Conservation (phyloP, 805 yeast genomes). For the Maudiozyma barnettii region DNA sequence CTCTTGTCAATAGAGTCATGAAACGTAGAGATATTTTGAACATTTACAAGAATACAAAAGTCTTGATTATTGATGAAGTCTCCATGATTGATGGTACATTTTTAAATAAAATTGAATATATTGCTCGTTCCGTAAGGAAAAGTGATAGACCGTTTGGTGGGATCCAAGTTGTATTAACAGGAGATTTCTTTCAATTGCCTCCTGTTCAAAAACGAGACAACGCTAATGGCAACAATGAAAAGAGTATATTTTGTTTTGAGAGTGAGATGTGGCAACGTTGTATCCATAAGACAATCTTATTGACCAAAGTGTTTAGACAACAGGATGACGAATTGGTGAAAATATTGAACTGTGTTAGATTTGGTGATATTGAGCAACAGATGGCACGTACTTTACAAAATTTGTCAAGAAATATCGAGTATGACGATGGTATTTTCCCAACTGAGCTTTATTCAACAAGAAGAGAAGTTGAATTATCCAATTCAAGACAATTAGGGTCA, state of each 20-base stretch:
- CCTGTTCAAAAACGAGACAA: constrained; percentile 49
- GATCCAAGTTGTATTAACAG: constrained; percentile 76
- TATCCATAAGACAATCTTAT: constrained; percentile 54
- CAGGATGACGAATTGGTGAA: constrained; percentile 60
- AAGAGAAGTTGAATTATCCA: constrained; percentile 73
- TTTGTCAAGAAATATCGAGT: constrained; percentile 48
- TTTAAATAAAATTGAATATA: constrained; percentile 60
- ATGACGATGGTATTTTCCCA: constrained; percentile 73
- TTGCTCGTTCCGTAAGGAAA: constrained; percentile 52
- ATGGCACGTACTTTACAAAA: constrained; percentile 40
- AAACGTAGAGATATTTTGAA: constrained; percentile 12
- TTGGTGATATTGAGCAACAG: constrained; percentile 50
- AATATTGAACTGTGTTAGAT: constrained; percentile 71
- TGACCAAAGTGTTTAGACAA: constrained; percentile 82
- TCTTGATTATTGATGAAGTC: constrained; percentile 80
- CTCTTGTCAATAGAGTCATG: constrained; percentile 27
- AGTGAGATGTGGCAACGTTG: constrained; percentile 57
- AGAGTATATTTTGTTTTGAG: constrained; percentile 59
- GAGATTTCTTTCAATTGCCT: constrained; percentile 95
- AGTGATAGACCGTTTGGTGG: constrained; percentile 77
- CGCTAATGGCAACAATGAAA: constrained; percentile 23
- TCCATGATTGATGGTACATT: constrained; percentile 85
- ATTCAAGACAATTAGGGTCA: constrained; percentile 39
- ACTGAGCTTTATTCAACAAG: constrained; percentile 86
- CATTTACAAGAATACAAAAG: constrained; percentile 57